phyloP scores from a whole-genome alignment of 371 early-diverging fungal genomes.

The Saksenaea vasiformis region DNA sequence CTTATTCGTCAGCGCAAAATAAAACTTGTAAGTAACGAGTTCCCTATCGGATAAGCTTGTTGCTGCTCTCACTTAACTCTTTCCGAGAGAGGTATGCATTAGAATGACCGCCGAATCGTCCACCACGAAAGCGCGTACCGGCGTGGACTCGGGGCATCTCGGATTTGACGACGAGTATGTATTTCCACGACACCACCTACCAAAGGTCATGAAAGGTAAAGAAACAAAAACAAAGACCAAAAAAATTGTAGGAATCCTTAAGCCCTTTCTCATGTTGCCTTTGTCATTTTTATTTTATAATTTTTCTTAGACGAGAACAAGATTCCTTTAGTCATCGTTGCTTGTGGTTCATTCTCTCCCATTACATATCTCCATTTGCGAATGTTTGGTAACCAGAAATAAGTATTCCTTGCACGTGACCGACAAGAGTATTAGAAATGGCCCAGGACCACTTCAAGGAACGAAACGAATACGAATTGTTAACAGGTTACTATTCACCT shows the following conservation, averaged over 20 bases:
- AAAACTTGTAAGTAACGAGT: too few species aligned
- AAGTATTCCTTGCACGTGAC: background rate
- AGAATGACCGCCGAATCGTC: slow-evolving; percentile 5
- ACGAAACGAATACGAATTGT: slow-evolving; percentile 75
- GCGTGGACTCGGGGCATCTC: slow-evolving; percentile 7
- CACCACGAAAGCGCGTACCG: background rate
- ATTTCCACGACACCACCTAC: slow-evolving; percentile 24
- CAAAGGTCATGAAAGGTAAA: slow-evolving; percentile 23
- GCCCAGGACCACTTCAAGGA: slow-evolving; percentile 86
- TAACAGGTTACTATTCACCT: slow-evolving; percentile 97
- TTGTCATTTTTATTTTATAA: background rate
- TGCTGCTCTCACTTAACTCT: background rate
- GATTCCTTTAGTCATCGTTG: slow-evolving; percentile 91
- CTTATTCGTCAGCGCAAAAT: too few species aligned
- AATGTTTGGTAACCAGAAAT: slow-evolving; percentile 87
- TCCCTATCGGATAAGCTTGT: background rate
- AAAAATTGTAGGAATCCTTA: too few species aligned
- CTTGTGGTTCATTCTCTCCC: slow-evolving; percentile 97
- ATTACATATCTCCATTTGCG: slow-evolving; percentile 96
- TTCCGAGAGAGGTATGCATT: slow-evolving; percentile 5
- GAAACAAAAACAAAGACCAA: background rate
- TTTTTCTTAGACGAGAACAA: slow-evolving; percentile 69
- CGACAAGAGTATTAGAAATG: slow-evolving; percentile 72
- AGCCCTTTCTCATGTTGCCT: background rate
- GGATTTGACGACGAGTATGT: slow-evolving; percentile 20